phyloP scores from a whole-genome alignment of 352 stramenopile species.

The Globisporangium spinosum region DNA sequence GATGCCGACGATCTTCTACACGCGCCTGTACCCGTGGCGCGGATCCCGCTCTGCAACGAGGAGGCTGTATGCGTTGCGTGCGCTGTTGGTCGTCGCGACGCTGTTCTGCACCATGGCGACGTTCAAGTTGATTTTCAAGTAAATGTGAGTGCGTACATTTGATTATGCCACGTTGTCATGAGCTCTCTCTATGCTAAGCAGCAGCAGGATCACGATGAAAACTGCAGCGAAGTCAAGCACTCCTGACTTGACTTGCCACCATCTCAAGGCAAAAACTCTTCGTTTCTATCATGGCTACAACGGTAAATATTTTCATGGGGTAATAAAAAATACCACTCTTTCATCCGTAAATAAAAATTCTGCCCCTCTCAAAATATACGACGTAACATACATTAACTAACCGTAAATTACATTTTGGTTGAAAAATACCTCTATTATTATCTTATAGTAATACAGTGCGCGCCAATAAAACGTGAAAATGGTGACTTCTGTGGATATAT shows the following conservation, averaged over 20 bases:
- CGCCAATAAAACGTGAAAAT: too few relatives aligned
- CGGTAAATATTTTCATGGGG: background rate
- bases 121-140: constrained; percentile 31
- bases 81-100: constrained; percentile 35
- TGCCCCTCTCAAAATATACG: too few relatives aligned
- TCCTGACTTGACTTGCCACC: background rate
- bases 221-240: background rate
- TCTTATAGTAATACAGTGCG: too few relatives aligned
- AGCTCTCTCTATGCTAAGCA: background rate
- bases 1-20: constrained; percentile 61
- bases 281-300: background rate
- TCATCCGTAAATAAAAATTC: too few relatives aligned
- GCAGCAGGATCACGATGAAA: background rate
- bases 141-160: background rate
- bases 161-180: background rate
- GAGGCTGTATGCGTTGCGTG: constrained; percentile 28
- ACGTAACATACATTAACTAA: too few relatives aligned
- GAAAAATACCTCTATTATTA: too few relatives aligned
- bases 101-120: constrained; percentile 61
- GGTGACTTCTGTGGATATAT: too few relatives aligned
- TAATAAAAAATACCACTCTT: too few relatives aligned
- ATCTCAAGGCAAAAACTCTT: background rate
- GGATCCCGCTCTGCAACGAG: constrained; percentile 20
- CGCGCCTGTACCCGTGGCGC: constrained; percentile 42
- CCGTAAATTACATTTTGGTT: too few relatives aligned